These are phyloP conservation scores for Teratosphaeria zuluensis DNA, from an alignment of 2,329 filamentous ascomycete genomes.

Conservation along the genomic window DNA sequence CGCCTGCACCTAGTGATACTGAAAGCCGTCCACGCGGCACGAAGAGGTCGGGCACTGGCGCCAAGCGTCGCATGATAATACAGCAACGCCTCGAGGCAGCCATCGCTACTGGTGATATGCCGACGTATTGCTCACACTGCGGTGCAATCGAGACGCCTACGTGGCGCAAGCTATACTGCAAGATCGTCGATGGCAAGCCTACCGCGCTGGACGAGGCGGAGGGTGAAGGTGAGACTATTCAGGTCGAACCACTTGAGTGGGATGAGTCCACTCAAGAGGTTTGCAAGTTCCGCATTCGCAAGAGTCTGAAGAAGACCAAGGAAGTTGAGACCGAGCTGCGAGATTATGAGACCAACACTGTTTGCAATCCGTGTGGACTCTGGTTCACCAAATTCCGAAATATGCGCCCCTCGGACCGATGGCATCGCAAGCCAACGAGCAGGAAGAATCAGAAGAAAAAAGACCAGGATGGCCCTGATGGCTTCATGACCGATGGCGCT, in stretches of 20 bases:
- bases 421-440: slow-evolving; percentile 45
- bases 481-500: slow-evolving; percentile 16
- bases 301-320: slow-evolving; percentile 58
- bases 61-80: slow-evolving; percentile 56
- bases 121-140: slow-evolving; percentile 83
- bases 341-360: slow-evolving; percentile 58
- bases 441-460: slow-evolving; percentile 20
- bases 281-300: slow-evolving; percentile 62
- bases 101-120: slow-evolving; percentile 72
- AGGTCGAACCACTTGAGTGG: slow-evolving; percentile 57
- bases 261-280: slow-evolving; percentile 52
- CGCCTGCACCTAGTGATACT: slow-evolving; percentile 27
- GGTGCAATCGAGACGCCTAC: slow-evolving; percentile 93
- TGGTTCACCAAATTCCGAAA: slow-evolving; percentile 84
- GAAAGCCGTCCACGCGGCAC: slow-evolving; percentile 16
- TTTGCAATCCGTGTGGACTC: slow-evolving; percentile 94
- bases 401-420: slow-evolving; percentile 74
- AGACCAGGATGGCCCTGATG: slow-evolving; percentile 8
- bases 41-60: slow-evolving; percentile 37
- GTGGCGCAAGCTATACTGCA: slow-evolving; percentile 89
- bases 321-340: slow-evolving; percentile 16
- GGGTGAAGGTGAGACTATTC: slow-evolving; percentile 63
- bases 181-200: slow-evolving; percentile 60
- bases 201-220: slow-evolving; percentile 61
- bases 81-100: slow-evolving; percentile 45